Base-by-base conservation (phyloP, 129 eudicot genomes). In the Flaveria sonorensis region DNA sequence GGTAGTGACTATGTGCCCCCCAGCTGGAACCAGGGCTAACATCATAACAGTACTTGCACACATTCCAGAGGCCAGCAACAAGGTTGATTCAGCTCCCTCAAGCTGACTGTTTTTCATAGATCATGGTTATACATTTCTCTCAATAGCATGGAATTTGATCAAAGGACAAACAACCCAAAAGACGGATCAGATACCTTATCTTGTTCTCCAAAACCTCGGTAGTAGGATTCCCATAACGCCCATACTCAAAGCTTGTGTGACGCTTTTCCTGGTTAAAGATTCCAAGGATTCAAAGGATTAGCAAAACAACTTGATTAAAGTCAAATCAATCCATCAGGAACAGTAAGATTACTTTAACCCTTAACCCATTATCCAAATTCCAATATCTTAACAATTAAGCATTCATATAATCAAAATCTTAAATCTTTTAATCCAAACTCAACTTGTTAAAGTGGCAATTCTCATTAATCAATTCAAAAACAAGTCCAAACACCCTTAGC, bases 1-100 rank as follows among this genome's bases (percentile, higher is more conserved):
- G 83, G 96, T 91, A 1, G 98, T 93, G 21, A 93, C 79, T 63
- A 93, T 81, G 75, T 93, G 98, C 59, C 98, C 97, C 16, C 97
- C 98, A 75, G 96, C 93, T 67, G 98, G 98, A 63, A 93, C 85
- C 52, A 93, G 77, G 0, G 98, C 96, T 85, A 91, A 18, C 85
- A 93, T 79, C 96, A 91, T 73, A 72, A 87, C 89, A 51, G 89
- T 93, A 80, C 90, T 91, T 19, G 91, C 97, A 83, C 93, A 88
- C 98, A 93, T 93, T 70, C 98, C 98, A 59, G 98, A 93, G 36
- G 98, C 97, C 83, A 91, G 32, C 52, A 93, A 15, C 52, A 93
- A 16, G 14, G 98, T 93, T 65, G 98, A 90, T 79, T 93, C 98
- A 50, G 98, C 96, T 62, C 96, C 97, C 85, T 93, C 98, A 53